Conservation (phyloP, 805 yeast genomes). For the Starmerella stellata region DNA sequence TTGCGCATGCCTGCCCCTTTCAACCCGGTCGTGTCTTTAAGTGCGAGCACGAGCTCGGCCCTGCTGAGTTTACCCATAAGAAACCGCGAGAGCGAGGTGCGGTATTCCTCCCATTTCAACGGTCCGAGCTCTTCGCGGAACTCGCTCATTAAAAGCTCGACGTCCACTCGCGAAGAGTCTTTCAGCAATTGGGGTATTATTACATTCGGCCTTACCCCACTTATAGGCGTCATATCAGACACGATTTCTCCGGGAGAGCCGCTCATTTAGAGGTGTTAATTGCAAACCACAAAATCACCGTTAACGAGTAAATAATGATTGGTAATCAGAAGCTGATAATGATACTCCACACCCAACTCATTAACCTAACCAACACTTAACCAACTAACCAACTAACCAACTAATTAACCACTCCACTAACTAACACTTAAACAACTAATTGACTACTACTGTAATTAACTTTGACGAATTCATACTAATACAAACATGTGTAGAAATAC, state of each 20-base stretch:
- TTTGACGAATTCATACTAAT: too few relatives aligned
- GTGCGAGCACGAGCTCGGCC: conserved; percentile 43
- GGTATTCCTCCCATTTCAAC: conserved; percentile 65
- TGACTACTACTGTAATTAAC: too few relatives aligned
- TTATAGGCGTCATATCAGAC: background rate
- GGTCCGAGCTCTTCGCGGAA: conserved; percentile 57
- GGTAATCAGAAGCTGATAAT: too few relatives aligned
- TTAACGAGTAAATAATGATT: background rate
- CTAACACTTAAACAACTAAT: too few relatives aligned
- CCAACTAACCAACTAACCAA: too few relatives aligned
- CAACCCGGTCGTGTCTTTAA: conserved; percentile 37
- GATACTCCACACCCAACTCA: too few relatives aligned
- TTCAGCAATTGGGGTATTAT: conserved; percentile 8
- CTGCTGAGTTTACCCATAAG: conserved; percentile 48
- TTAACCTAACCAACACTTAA: too few relatives aligned
- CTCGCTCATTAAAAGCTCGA: conserved; percentile 50
- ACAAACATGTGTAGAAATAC: too few relatives aligned
- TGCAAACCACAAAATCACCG: background rate
- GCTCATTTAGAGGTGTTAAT: background rate
- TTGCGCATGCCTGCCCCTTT: conserved; percentile 28
- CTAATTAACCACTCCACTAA: too few relatives aligned
- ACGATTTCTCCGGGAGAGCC: background rate
- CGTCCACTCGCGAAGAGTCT: conserved; percentile 21
- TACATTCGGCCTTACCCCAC: background rate
- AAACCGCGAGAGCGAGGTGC: conserved; percentile 57